Evolutionary conservation across 1,284 basidiomycete species (phyloP), one percentile per base, ranked within the genome.

Genomic region (Rhodotorula sp.): DNA sequence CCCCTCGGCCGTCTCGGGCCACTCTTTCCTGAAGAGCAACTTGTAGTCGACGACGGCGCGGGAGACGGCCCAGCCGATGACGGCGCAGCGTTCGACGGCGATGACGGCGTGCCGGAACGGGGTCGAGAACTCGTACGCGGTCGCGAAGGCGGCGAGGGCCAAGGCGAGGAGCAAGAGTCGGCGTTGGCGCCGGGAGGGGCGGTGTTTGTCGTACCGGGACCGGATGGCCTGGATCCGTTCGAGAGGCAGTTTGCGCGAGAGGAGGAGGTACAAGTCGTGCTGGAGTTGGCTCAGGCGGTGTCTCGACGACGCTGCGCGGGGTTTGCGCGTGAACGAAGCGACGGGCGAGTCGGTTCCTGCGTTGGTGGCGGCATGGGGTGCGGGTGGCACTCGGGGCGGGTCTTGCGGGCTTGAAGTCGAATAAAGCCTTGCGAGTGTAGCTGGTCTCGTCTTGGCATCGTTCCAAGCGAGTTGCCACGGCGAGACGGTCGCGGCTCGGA

Each of bases 21-120:
- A 80, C 74, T 66, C 79, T 81, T 72, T 84, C 82, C 37, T 86
- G 81, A 81, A 95, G 88, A 7, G 88, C 89, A 73, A 81, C 81
- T 95, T 95, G 83, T 96, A 97, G 80, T 96, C 93, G 64, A 91
- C 82, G 6, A 88, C 89, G 67, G 83, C 82, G 30, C 81, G 69
- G 5, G 79, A 53, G 24, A 85, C 85, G 0, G 85, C 84, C 56
- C 76, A 68, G 70, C 82, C 83, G 20, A 85, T 78, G 6, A 66
- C 61, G 10, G 57, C 48, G 79, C 92, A 95, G 70, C 93, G 86
- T 45, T 88, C 83, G 24, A 79, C 72, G 4, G 83, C 84, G 33
- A 84, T 77, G 42, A 81, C 76, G 22, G 81, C 77, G 69, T 84
- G 82, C 42, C 83, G 80, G 55, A 83, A 81, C 3, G 83, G 80